Evolutionary conservation across 164 flowering plant species (phyloP).

Genomic region (Annona squamosa): DNA sequence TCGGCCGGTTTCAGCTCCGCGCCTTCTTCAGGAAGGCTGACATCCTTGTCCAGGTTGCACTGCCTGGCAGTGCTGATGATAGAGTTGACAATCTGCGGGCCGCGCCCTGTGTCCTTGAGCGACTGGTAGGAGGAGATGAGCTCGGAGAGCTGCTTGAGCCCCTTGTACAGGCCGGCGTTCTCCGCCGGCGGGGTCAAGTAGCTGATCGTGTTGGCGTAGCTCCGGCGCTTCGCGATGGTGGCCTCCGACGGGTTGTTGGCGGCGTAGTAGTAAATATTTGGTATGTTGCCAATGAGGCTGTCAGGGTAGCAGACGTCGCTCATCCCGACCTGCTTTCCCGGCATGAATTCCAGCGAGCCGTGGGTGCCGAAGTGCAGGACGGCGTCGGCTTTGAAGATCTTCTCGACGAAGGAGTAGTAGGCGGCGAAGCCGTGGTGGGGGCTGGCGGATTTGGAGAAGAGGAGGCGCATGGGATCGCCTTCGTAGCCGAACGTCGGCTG

Average conservation of each 20-base stretch:
- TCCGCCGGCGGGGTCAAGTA: slow-evolving; percentile 99
- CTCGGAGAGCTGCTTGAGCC: slow-evolving; percentile 92
- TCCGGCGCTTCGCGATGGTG: slow-evolving; percentile 92
- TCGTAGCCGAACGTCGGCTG: slow-evolving; percentile 99
- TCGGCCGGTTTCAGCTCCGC: slow-evolving; percentile 57
- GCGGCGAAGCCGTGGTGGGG: slow-evolving; percentile 99
- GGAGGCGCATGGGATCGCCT: slow-evolving; percentile 97
- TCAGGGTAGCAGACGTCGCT: slow-evolving; percentile 96
- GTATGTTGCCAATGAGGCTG: slow-evolving; percentile 95
- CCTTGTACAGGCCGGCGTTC: slow-evolving; percentile 99
- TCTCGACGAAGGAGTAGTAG: slow-evolving; percentile 91
- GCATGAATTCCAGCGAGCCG: slow-evolving; percentile 99
- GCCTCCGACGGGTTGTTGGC: slow-evolving; percentile 99
- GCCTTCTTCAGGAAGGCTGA: slow-evolving; percentile 90
- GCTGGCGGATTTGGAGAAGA: slow-evolving; percentile 97
- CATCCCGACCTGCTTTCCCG: slow-evolving; percentile 99
- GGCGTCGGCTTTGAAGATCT: slow-evolving; percentile 89
- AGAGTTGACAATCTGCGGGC: slow-evolving; percentile 85
- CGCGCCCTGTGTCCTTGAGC: slow-evolving; percentile 91
- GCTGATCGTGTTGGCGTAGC: slow-evolving; percentile 98
- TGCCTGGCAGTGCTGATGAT: slow-evolving; percentile 95
- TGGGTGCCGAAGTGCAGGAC: slow-evolving; percentile 99
- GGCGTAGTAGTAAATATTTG: slow-evolving; percentile 93
- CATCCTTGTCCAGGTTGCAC: slow-evolving; percentile 99
- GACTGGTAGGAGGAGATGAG: slow-evolving; percentile 94